These are phyloP conservation scores for Salvia miltiorrhiza DNA, from an alignment of 257 asterid species.

Conservation along the genomic window DNA sequence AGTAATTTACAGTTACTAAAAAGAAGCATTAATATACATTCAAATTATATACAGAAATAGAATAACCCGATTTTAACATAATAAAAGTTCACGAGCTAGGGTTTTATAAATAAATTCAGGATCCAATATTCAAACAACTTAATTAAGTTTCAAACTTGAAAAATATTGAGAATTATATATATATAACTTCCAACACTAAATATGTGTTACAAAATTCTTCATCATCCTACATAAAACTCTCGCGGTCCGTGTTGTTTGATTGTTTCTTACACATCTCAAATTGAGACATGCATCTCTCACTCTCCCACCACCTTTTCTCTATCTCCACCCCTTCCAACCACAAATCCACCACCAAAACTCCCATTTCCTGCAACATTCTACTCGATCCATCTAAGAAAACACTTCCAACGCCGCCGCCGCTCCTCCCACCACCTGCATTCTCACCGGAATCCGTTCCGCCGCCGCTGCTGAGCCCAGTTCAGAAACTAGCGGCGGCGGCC, in stretches of 20 bases:
- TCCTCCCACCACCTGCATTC: not conserved
- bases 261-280: constrained; percentile 3
- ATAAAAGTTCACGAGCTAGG: too few relatives aligned
- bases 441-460: not conserved
- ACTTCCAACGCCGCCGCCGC: not conserved
- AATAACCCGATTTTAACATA: too few relatives aligned
- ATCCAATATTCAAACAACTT: too few relatives aligned
- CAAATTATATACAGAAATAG: too few relatives aligned
- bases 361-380: constrained; percentile 32
- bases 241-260: not conserved
- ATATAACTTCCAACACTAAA: too few relatives aligned
- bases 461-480: constrained; percentile 33
- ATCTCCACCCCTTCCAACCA: not conserved
- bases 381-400: constrained; percentile 21
- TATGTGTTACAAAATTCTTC: not conserved
- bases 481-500: constrained; percentile 41
- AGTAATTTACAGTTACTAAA: too few relatives aligned
- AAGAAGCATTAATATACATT: too few relatives aligned
- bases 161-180: too few relatives aligned
- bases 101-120: too few relatives aligned
- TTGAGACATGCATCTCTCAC: constrained; percentile 26
- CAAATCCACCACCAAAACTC: constrained; percentile 6
- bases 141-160: too few relatives aligned
- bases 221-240: not conserved
- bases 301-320: constrained; percentile 18